Evolutionary conservation across 805 yeast genomes (phyloP), one percentile per base, ranked within the genome.

Genomic region (Hanseniaspora valbyensis): DNA sequence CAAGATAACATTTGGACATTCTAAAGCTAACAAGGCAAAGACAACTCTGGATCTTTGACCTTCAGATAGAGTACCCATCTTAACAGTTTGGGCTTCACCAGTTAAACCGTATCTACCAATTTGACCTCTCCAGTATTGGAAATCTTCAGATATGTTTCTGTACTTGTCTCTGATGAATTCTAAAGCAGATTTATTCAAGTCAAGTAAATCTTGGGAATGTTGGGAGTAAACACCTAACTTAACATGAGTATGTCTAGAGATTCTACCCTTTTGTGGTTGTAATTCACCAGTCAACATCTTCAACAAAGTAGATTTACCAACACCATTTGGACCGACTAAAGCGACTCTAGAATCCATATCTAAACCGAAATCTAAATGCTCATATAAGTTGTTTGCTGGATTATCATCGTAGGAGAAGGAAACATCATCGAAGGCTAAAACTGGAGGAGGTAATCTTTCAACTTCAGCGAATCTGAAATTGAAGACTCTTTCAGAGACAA

Each of bases 11-110:
- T 92, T 92, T 63, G 98, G 98, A 56, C 84, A 73, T 72, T 92
- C 96, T 59, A 92, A 75, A 46, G 98, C 98, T 63, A 92, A 77
- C 58, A 92, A 74, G 10, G 97, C 97, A 65, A 92, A 92, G 52
- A 92, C 98, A 59, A 92, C 98, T 72, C 98, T 83, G 57, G 97
- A 90, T 74, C 97, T 84, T 77, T 92, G 98, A 69, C 98, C 98
- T 76, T 92, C 98, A 18, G 96, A 89, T 57, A 92, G 71, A 16
- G 98, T 92, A 59, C 95, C 97, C 97, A 92, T 92, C 67, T 87
- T 89, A 40, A 96, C 85, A 52, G 97, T 92, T 75, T 92, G 98
- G 56, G 90, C 94, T 72, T 92, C 97, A 72, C 98, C 98, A 56
- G 97, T 90, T 63, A 92, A 78, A 71, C 98, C 98, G 64, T 83